A percentile compares a stretch with the other conserved stretches of the same genome.
Evolutionary conservation across 2,329 filamentous ascomycete genomes (phyloP).

Genomic region (Plenodomus tracheiphilus): DNA sequence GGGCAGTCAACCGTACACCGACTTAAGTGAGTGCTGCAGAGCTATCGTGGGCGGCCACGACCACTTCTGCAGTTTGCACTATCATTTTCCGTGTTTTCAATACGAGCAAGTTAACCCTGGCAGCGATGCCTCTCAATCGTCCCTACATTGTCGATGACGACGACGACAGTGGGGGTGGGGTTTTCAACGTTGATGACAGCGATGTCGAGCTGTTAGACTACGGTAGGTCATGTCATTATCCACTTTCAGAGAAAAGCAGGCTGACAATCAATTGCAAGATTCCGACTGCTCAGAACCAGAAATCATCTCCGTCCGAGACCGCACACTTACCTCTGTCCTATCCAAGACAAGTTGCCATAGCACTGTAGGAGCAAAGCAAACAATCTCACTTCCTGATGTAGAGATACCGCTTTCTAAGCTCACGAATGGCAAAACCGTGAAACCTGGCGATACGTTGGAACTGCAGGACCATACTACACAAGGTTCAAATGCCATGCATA

Average conservation of each 20-base stretch:
- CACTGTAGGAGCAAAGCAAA: background rate
- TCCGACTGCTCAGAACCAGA: background rate
- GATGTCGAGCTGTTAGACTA: slow-evolving; percentile 1
- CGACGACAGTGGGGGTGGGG: background rate
- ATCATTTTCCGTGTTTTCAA: background rate
- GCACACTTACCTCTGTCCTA: background rate
- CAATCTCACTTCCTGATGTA: background rate
- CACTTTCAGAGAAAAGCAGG: no score
- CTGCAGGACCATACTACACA: slow-evolving; percentile 8
- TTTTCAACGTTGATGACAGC: background rate
- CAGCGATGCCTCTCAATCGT: background rate
- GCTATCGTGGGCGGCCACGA: background rate
- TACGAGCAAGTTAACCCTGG: background rate
- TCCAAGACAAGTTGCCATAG: background rate
- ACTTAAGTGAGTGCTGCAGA: background rate
- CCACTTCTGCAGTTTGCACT: background rate
- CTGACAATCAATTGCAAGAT: background rate
- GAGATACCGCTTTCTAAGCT: background rate
- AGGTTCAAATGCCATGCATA: slow-evolving; percentile 1
- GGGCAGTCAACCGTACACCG: background rate
- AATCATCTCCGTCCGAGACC: background rate
- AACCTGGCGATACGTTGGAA: slow-evolving; percentile 20
- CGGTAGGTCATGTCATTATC: background rate
- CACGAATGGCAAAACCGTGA: background rate
- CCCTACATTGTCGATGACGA: background rate